Conservation (phyloP, 1,284 basidiomycete genomes). For the Trametes polyzona region DNA sequence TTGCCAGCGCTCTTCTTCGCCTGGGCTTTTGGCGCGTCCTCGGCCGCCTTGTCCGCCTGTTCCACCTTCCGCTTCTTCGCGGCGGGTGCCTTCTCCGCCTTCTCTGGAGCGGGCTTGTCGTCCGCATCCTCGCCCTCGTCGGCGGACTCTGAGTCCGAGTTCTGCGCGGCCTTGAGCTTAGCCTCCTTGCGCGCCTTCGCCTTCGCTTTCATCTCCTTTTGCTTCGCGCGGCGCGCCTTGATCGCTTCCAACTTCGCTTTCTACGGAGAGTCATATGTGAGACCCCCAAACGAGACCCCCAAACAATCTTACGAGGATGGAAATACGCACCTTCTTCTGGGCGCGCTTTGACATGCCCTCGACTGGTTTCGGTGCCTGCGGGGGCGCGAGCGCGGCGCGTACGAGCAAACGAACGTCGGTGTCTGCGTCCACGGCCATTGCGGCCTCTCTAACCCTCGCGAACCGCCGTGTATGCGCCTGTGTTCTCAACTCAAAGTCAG, state of each 20-base stretch:
- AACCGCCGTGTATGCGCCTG: conserved; percentile 67
- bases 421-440: conserved; percentile 41
- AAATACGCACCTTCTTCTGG: conserved; percentile 52
- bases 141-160: not conserved
- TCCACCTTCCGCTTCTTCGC: conserved; percentile 36
- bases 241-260: conserved; percentile 44
- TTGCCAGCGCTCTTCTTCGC: conserved; percentile 15
- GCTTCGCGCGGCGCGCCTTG: conserved; percentile 43
- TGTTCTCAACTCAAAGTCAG: not conserved
- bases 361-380: conserved; percentile 2
- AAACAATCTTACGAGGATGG: not conserved
- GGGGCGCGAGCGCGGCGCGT: conserved; percentile 30
- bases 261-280: conserved; percentile 34
- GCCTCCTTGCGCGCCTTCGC: conserved; percentile 27
- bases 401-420: conserved; percentile 54
- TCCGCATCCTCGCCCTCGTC: not conserved
- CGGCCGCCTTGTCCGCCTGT: not conserved
- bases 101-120: conserved; percentile 17
- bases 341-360: conserved; percentile 53
- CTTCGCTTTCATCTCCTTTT: conserved; percentile 40
- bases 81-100: conserved; percentile 15
- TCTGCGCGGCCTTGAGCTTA: conserved; percentile 10
- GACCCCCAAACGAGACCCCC: not conserved
- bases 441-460: conserved; percentile 50
- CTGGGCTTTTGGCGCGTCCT: not conserved